Conservation (phyloP, 2,329 filamentous ascomycete species). For the Fusarium fracticaudum region DNA sequence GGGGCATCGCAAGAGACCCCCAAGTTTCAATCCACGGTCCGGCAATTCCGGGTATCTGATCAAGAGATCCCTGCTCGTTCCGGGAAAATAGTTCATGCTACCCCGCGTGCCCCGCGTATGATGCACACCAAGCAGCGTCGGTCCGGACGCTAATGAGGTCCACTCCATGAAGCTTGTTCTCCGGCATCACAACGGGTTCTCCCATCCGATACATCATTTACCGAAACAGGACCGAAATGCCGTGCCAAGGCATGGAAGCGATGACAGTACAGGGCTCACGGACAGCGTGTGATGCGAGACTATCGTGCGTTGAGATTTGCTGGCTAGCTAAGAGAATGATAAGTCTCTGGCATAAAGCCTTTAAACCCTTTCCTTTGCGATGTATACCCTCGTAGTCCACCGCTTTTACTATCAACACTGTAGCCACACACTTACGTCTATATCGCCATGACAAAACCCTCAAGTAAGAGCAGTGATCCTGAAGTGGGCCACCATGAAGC, state of each 20-base stretch:
- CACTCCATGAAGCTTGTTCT: neutral
- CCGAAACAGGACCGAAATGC: neutral
- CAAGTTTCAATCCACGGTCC: too few relatives aligned
- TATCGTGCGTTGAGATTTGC: accelerated
- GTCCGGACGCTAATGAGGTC: neutral
- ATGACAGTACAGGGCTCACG: neutral
- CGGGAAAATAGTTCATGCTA: neutral
- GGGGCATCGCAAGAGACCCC: too few relatives aligned
- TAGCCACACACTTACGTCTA: accelerated
- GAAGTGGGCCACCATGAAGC: neutral
- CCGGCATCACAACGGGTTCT: neutral
- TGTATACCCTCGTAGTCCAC: neutral
- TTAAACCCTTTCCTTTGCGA: neutral
- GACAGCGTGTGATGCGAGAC: neutral
- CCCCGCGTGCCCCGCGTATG: neutral
- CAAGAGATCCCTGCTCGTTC: neutral
- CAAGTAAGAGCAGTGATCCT: neutral
- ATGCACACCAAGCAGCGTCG: neutral
- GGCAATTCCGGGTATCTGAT: neutral
- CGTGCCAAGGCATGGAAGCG: neutral
- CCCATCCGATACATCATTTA: accelerated
- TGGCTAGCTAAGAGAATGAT: neutral
- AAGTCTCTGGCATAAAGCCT: neutral
- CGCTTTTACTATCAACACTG: accelerated
- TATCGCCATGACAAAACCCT: neutral